A percentile compares a stretch with the other conserved stretches of the same genome.
These are phyloP conservation scores for Phellopilus nigrolimitatus DNA, from an alignment of 1,284 basidiomycete species.

Conservation along the genomic window DNA sequence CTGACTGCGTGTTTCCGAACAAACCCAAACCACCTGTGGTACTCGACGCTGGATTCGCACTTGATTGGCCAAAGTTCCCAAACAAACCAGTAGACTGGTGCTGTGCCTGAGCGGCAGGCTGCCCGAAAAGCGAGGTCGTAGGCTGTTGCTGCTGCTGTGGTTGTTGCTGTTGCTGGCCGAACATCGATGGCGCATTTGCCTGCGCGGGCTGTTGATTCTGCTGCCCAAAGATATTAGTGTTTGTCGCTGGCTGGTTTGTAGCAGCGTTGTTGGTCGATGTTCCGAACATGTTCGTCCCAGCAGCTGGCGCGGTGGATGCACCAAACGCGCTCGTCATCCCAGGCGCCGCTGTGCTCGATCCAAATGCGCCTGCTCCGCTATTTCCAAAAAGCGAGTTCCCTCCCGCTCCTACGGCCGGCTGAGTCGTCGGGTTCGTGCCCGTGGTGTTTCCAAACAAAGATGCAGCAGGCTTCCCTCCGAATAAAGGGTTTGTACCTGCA, in stretches of 20 bases:
- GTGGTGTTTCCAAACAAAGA: slow-evolving; percentile 17
- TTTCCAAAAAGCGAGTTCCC: neutral
- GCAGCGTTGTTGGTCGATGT: slow-evolving; percentile 6
- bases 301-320: neutral
- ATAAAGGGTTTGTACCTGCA: slow-evolving; percentile 12
- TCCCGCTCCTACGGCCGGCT: neutral
- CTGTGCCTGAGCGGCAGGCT: slow-evolving; percentile 27
- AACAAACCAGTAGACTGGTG: slow-evolving; percentile 31
- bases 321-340: neutral
- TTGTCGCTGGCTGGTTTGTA: slow-evolving; percentile 25
- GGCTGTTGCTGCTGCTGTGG: slow-evolving; percentile 27
- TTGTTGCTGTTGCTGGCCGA: slow-evolving; percentile 26
- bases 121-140: slow-evolving; percentile 33
- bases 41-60: slow-evolving; percentile 20
- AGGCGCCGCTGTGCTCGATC: neutral
- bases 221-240: slow-evolving; percentile 28
- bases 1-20: slow-evolving; percentile 22
- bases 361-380: neutral
- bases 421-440: neutral
- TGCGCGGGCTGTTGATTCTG: slow-evolving; percentile 27
- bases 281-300: neutral
- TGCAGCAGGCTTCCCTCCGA: slow-evolving; percentile 18
- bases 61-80: slow-evolving; percentile 30
- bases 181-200: slow-evolving; percentile 24
- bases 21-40: slow-evolving; percentile 24